Conservation (phyloP, 805 yeast genomes). For the Kuraishia ogatae region DNA sequence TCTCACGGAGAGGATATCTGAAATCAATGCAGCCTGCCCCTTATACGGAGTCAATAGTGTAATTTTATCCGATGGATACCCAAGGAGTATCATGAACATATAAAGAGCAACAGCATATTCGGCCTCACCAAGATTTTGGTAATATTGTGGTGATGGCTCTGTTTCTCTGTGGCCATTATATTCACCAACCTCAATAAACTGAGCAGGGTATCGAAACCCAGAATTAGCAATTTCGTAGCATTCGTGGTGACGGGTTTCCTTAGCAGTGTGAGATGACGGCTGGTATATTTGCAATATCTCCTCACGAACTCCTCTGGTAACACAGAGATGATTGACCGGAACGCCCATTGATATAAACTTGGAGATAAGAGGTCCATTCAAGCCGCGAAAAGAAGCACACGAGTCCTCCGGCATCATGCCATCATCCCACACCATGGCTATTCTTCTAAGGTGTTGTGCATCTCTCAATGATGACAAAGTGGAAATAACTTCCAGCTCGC, state of each 20-base stretch:
- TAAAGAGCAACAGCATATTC: slow-evolving; percentile 35
- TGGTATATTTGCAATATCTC: neutral
- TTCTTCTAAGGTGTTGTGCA: slow-evolving; percentile 12
- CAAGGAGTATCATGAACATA: slow-evolving; percentile 35
- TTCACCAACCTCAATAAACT: slow-evolving; percentile 24
- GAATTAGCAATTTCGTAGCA: slow-evolving; percentile 19
- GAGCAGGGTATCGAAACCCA: slow-evolving; percentile 23
- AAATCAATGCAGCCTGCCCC: slow-evolving; percentile 31
- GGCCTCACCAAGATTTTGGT: slow-evolving; percentile 38
- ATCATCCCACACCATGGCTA: slow-evolving; percentile 28
- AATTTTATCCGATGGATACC: slow-evolving; percentile 29
- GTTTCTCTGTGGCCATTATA: slow-evolving; percentile 21
- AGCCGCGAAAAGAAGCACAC: neutral
- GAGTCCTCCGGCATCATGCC: neutral
- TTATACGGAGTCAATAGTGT: slow-evolving; percentile 31
- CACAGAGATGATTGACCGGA: neutral
- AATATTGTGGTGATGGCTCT: slow-evolving; percentile 15
- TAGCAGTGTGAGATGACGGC: neutral
- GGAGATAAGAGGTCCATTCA: neutral
- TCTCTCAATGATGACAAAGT: slow-evolving; percentile 14
- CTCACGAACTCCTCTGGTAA: neutral
- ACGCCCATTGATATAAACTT: neutral
- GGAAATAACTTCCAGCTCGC: slow-evolving; percentile 22
- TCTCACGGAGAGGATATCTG: slow-evolving; percentile 27
- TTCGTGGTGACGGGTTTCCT: neutral